These are phyloP conservation scores for Aspergillus clavatus DNA, from an alignment of 2,329 filamentous ascomycete species.

Conservation along the genomic window DNA sequence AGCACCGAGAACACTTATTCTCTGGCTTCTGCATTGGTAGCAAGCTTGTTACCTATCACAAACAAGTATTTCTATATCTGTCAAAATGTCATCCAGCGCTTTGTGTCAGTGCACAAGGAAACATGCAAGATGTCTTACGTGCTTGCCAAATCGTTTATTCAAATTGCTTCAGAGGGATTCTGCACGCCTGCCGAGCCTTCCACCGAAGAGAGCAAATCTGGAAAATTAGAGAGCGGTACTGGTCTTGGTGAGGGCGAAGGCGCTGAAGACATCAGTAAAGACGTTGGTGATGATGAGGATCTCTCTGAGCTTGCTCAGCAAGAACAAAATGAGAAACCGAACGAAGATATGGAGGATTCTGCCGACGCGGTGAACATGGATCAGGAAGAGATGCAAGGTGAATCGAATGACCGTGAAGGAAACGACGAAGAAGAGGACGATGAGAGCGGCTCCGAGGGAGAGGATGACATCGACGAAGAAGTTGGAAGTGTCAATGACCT, in stretches of 20 bases:
- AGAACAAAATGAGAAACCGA: conserved; percentile 57
- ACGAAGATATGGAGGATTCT: conserved; percentile 42
- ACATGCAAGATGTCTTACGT: conserved; percentile 70
- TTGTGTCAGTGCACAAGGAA: conserved; percentile 62
- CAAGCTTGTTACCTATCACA: conserved; percentile 64
- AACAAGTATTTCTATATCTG: conserved; percentile 65
- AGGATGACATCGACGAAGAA: conserved; percentile 78
- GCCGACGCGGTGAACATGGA: conserved; percentile 55
- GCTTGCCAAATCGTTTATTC: conserved; percentile 70
- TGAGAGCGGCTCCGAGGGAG: conserved; percentile 58
- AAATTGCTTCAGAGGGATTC: conserved; percentile 80
- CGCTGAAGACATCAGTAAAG: conserved; percentile 95
- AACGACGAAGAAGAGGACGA: conserved; percentile 50
- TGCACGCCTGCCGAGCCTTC: conserved; percentile 83
- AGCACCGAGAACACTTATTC: conserved; percentile 39
- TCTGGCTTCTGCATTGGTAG: conserved; percentile 54
- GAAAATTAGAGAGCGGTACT: conserved; percentile 84
- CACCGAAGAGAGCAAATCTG: conserved; percentile 62
- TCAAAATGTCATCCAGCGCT: conserved; percentile 53
- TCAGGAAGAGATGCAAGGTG: conserved; percentile 83
- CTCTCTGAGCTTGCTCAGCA: conserved; percentile 87
- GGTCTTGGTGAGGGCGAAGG: conserved; percentile 93
- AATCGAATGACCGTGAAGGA: conserved; percentile 59
- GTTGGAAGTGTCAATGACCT: conserved; percentile 86
- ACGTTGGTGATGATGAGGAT: conserved; percentile 90